Evolutionary conservation across 1,139 yeast genomes (phyloP).

Genomic region (Geotrichum reessii): DNA sequence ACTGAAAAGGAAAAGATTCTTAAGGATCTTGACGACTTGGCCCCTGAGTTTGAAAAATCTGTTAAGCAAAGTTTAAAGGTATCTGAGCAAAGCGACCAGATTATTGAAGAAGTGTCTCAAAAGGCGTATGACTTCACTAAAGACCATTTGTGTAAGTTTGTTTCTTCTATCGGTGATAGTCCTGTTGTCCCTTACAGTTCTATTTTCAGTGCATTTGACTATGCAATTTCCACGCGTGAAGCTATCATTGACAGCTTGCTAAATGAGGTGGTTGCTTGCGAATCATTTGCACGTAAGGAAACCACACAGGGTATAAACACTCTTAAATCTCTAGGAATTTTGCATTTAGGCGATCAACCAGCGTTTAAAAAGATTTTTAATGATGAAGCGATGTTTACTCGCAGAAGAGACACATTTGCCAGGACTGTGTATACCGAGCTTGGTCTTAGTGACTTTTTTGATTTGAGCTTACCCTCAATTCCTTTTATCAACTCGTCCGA

Average conservation of each 20-base stretch:
- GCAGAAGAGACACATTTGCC: slow-evolving; percentile 58
- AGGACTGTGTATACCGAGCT: slow-evolving; percentile 57
- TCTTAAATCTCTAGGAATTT: slow-evolving; percentile 52
- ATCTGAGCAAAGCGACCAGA: slow-evolving; percentile 53
- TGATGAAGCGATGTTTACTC: slow-evolving; percentile 76
- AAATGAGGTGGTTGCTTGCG: slow-evolving; percentile 60
- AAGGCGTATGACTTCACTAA: slow-evolving; percentile 59
- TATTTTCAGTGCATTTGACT: slow-evolving; percentile 58
- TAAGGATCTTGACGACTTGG: slow-evolving; percentile 40
- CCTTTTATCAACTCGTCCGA: slow-evolving; percentile 13
- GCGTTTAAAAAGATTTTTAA: slow-evolving; percentile 59
- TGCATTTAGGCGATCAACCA: slow-evolving; percentile 48
- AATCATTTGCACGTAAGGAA: slow-evolving; percentile 55
- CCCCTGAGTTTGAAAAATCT: slow-evolving; percentile 59
- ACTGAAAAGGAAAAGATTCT: slow-evolving; percentile 40
- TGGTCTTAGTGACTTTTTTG: slow-evolving; percentile 65
- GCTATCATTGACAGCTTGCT: slow-evolving; percentile 61
- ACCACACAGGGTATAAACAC: slow-evolving; percentile 58
- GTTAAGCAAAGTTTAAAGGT: slow-evolving; percentile 50
- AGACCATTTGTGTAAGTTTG: slow-evolving; percentile 47
- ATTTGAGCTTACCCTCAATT: slow-evolving; percentile 43
- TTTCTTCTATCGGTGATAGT: slow-evolving; percentile 52
- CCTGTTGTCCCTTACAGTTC: slow-evolving; percentile 59
- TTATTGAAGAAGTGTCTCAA: slow-evolving; percentile 58
- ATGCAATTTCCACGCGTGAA: slow-evolving; percentile 63